Evolutionary conservation across 257 asterid species (phyloP), one percentile per base, ranked within the genome.

Genomic region (Gentiana macrophylla): DNA sequence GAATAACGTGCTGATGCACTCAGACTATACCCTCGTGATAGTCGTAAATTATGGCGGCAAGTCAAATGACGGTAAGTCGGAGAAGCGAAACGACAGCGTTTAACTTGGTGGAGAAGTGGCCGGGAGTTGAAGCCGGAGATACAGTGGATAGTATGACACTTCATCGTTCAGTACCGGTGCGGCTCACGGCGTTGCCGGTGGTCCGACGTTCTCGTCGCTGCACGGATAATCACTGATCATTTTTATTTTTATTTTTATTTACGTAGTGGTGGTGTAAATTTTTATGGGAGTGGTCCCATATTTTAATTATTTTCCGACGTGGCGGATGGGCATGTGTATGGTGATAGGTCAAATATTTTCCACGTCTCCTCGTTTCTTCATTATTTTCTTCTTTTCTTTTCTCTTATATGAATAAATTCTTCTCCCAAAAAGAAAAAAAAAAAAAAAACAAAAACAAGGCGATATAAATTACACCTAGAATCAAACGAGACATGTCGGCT

Each of bases 1-100:
- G 75, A 74, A 65, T 78, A 74, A 49, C 58, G 45, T 33, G 70
- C 61, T 34, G 75, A 58, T 8, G 64, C 35, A 77, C 67, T 78
- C 80, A 73, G 57, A 78, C 61, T 43, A 52, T n/a, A 53, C 47
- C 57, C 12, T n/a, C 35, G 52, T 15, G 52, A 10, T 0, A 24
- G 37, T 38, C 52, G 32, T 2, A 51, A 67, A 55, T n/a, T 12
- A 6, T 68, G 62, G 54, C 63, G 79, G 56, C 67, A 41, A 34
- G 8, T 9, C 51, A 15, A n/a, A 41, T 43, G 45, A 57, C 38
- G 33, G 36, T 44, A 49, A 12, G 63, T 47, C 45, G 71, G 64
- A 44, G 56, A 35, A 24, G 24, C 45, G 32, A 49, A 12, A 50
- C 61, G 67, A 35, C 60, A 44, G 43, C 62, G 32, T 10, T 8